Percentiles rank a stretch among this genome's conserved stretches.
phyloP scores from a whole-genome alignment of 1,284 basidiomycete genomes.

The Melampsora americana region DNA sequence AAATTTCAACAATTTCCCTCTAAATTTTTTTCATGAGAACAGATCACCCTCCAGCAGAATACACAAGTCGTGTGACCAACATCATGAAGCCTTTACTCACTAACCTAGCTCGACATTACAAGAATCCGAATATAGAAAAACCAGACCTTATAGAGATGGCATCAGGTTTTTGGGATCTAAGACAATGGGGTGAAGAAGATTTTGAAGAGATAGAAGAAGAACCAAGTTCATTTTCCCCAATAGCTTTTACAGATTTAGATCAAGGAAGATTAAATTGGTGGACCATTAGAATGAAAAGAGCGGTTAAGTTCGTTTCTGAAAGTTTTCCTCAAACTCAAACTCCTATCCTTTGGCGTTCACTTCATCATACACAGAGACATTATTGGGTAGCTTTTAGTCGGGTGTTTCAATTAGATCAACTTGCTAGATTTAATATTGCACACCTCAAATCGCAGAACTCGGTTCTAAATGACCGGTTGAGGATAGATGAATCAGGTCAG shows the following conservation, averaged over 20 bases:
- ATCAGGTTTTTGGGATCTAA: conserved; percentile 28
- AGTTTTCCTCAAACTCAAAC: conserved; percentile 19
- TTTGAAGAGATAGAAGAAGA: neutral
- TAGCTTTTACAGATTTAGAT: conserved; percentile 17
- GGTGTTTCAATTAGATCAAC: conserved; percentile 25
- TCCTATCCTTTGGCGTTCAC: conserved; percentile 26
- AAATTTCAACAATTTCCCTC: neutral
- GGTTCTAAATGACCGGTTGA: neutral
- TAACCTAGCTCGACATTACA: conserved; percentile 6
- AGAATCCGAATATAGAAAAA: conserved; percentile 13
- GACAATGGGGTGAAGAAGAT: conserved; percentile 7
- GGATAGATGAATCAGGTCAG: conserved; percentile 40
- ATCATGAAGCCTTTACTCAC: conserved; percentile 11
- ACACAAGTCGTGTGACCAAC: conserved; percentile 8
- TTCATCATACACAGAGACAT: conserved; percentile 24
- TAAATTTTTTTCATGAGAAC: neutral
- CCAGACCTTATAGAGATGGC: conserved; percentile 25
- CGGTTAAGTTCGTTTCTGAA: conserved; percentile 13
- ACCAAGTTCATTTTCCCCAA: neutral
- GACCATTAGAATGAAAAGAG: conserved; percentile 8
- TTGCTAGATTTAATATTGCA: conserved; percentile 28
- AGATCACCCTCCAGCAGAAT: conserved; percentile 26
- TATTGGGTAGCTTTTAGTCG: conserved; percentile 29
- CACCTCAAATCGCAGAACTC: conserved; percentile 14
- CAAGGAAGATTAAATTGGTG: conserved; percentile 21